A percentile compares a stretch with the other conserved stretches of the same genome.
These are phyloP conservation scores for Orbilia quercus DNA, from an alignment of 2,329 filamentous ascomycete species.

Conservation along the genomic window DNA sequence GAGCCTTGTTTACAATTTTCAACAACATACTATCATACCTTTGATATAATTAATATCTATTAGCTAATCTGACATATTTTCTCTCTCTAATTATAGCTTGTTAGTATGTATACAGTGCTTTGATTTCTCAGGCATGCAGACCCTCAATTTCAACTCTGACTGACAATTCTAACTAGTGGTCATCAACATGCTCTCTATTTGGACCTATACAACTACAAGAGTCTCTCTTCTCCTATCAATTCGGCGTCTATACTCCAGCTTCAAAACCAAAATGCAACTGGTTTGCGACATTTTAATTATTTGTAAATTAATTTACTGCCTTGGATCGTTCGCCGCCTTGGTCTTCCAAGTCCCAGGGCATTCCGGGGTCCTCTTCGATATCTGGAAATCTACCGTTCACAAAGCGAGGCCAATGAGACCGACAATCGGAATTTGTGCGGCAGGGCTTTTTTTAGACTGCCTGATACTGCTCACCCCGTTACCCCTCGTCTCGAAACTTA, in stretches of 20 bases:
- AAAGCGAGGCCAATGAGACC: constrained; percentile 45
- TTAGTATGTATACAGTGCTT: constrained; percentile 46
- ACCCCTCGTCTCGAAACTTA: constrained; percentile 40
- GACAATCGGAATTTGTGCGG: constrained; percentile 43
- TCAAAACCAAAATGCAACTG: constrained; percentile 45
- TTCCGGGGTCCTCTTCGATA: constrained; percentile 50
- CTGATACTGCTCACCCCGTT: constrained; percentile 50
- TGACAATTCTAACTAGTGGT: constrained; percentile 38
- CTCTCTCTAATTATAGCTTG: constrained; percentile 20
- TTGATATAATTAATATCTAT: too few relatives aligned
- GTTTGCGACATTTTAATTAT: constrained; percentile 45
- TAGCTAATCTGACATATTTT: not conserved
- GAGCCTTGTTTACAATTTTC: too few relatives aligned
- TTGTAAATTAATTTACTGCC: constrained; percentile 43
- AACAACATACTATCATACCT: too few relatives aligned
- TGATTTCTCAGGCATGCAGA: too few relatives aligned
- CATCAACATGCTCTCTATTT: constrained; percentile 40
- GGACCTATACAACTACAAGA: constrained; percentile 50
- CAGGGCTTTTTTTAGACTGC: constrained; percentile 38
- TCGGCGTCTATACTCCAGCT: constrained; percentile 47
- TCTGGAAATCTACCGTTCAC: constrained; percentile 42
- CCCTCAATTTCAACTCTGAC: not conserved
- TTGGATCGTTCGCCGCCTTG: constrained; percentile 36
- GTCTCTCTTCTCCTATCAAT: constrained; percentile 47
- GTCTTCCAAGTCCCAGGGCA: constrained; percentile 47